Percentiles rank a stretch among this genome's conserved stretches.
phyloP scores from a whole-genome alignment of 805 yeast species.

The Scheffersomyces stipitis region DNA sequence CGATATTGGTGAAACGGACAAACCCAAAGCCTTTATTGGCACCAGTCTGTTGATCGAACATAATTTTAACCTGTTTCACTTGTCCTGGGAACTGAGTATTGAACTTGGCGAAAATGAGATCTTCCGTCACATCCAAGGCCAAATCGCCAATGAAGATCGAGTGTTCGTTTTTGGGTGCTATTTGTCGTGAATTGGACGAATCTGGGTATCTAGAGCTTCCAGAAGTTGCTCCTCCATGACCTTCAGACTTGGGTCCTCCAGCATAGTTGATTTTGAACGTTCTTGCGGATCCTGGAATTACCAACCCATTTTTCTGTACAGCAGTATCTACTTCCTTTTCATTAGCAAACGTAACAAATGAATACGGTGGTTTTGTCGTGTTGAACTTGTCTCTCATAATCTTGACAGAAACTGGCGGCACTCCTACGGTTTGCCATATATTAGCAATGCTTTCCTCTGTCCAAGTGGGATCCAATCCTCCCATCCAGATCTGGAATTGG shows the following conservation, averaged over 20 bases:
- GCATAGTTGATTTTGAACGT: conserved; percentile 81
- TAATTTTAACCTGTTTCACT: conserved; percentile 72
- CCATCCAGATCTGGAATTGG: conserved; percentile 70
- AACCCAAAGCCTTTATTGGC: conserved; percentile 86
- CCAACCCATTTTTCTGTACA: conserved; percentile 62
- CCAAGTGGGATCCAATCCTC: conserved; percentile 85
- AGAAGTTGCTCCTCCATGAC: neutral
- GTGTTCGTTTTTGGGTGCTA: conserved; percentile 36
- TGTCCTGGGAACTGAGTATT: conserved; percentile 65
- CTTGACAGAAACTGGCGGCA: conserved; percentile 56
- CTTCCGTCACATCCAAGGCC: conserved; percentile 70
- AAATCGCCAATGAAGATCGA: conserved; percentile 88
- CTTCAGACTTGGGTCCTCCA: conserved; percentile 35
- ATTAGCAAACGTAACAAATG: conserved; percentile 74
- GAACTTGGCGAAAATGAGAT: conserved; percentile 62
- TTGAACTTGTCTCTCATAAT: conserved; percentile 69
- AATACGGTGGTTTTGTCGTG: conserved; percentile 46
- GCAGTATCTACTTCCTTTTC: conserved; percentile 65
- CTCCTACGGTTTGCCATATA: conserved; percentile 74
- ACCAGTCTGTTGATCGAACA: conserved; percentile 70
- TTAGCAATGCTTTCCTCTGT: conserved; percentile 65
- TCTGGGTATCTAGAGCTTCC: neutral
- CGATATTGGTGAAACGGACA: conserved; percentile 67
- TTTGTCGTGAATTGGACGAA: neutral
- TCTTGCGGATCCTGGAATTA: conserved; percentile 64